Evolutionary conservation across 345 rosid genomes (phyloP).

Genomic region (Mercurialis annua): DNA sequence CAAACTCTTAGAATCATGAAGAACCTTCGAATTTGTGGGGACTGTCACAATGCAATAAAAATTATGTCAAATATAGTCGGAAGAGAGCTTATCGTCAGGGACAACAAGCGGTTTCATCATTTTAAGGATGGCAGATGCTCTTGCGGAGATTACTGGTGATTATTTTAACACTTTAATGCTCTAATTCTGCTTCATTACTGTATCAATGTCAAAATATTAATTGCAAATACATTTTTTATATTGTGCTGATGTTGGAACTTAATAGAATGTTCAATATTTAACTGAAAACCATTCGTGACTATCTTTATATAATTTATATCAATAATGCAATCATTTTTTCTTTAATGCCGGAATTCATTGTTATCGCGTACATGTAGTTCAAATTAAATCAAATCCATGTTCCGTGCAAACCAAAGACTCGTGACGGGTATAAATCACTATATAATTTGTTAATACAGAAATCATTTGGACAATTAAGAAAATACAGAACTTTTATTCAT

Average conservation of each 20-base stretch:
- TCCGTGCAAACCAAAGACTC: neutral
- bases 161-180: neutral
- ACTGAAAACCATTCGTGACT: neutral
- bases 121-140: slow-evolving; percentile 60
- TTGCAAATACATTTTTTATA: neutral
- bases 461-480: too few species aligned
- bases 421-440: neutral
- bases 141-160: slow-evolving; percentile 57
- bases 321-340: too few species aligned
- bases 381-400: neutral
- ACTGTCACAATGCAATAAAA: slow-evolving; percentile 61
- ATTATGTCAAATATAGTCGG: slow-evolving; percentile 64
- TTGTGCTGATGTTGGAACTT: neutral
- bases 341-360: too few species aligned
- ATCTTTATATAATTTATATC: neutral
- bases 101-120: slow-evolving; percentile 64
- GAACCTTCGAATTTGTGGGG: slow-evolving; percentile 66
- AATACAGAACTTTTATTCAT: neutral
- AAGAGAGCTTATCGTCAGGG: slow-evolving; percentile 61
- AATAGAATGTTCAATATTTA: neutral
- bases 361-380: too few species aligned
- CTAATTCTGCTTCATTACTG: neutral
- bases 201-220: neutral
- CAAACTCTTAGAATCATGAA: slow-evolving; percentile 56
- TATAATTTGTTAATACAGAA: neutral